Evolutionary conservation across 1,139 yeast genomes (phyloP), one percentile per base, ranked within the genome.

Genomic region (Scheffersomyces lignicola): DNA sequence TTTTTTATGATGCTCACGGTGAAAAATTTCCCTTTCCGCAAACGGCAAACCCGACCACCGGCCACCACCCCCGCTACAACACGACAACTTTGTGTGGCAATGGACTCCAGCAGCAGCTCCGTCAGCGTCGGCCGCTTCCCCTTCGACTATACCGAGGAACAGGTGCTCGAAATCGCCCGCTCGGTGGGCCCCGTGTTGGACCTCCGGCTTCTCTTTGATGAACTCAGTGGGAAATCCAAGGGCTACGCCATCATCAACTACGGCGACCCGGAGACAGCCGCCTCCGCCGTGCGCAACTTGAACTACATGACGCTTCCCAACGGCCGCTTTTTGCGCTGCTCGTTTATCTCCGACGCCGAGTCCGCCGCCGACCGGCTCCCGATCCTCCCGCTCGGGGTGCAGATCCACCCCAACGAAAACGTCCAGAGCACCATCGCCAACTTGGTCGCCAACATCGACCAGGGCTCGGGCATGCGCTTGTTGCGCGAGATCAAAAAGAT

Each of bases 201-300:
- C 42, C 67, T 88, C 43, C 81, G 83, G 54, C 71, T 90, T 50
- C 73, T 87, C 54, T 87, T 90, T 55, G 97, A 90, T 57, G 83
- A 86, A 29, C 80, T 81, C 39, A 88, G 96, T 0, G 97, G 97
- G 3, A 84, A 83, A 53, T 86, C 96, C 12, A 88, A 84, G 57
- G 97, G 97, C 1, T 87, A 79, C 57, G 97, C 96, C 3, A 86
- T 84, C 49, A 83, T 90, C 14, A 90, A 85, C 47, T 90, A 85
- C 54, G 76, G 73, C 34, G 90, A 71, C 47, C 56, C 58, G 32
- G 96, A 86, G 15, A 85, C 96, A 0, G 96, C 97, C 1, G 81
- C 87, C 2, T 82, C 94, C 11, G 97, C 97, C 0, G 95, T 89
- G 13, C 69, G 97, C 40, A 92, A 90, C 60, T 66, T 90, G 47